Percentiles rank a stretch among this genome's conserved stretches.
Conservation (phyloP, 2,329 filamentous ascomycete genomes). For the Xylaria sp. region DNA sequence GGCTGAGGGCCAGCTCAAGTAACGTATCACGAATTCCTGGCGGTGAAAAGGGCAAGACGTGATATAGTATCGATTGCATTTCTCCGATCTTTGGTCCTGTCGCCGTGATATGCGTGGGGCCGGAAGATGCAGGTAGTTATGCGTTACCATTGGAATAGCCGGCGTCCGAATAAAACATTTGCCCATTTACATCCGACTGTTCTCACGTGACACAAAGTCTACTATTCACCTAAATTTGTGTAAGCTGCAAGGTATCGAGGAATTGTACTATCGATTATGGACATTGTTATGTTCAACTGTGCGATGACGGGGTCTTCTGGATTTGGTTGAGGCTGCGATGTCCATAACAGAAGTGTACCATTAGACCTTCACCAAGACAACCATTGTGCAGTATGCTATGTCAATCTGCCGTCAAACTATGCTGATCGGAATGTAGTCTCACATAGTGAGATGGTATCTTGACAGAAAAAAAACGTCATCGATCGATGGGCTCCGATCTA, state of each 20-base stretch:
- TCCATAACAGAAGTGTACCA: background rate
- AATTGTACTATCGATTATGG: background rate
- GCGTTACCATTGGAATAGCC: background rate
- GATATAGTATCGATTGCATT: background rate
- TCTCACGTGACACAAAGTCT: constrained; percentile 17
- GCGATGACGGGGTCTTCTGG: background rate
- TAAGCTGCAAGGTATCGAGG: background rate
- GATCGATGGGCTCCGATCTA: background rate
- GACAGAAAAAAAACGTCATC: background rate
- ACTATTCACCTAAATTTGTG: background rate
- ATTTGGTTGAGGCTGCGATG: too few species aligned
- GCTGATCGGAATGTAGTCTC: background rate
- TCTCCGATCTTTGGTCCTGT: constrained; percentile 6
- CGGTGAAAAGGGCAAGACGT: constrained; percentile 9
- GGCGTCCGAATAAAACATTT: background rate
- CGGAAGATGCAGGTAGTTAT: background rate
- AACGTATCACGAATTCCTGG: constrained; percentile 10
- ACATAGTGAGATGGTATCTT: background rate
- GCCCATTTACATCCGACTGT: background rate
- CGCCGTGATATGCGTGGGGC: background rate
- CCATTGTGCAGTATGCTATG: background rate
- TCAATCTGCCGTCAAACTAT: constrained; percentile 1
- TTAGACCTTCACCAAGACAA: background rate
- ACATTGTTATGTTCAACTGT: background rate
- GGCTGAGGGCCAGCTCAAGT: constrained; percentile 4